A percentile compares a stretch with the other conserved stretches of the same genome.
Conservation (phyloP, 2,329 filamentous ascomycete species). For the Polytolypa hystricis region DNA sequence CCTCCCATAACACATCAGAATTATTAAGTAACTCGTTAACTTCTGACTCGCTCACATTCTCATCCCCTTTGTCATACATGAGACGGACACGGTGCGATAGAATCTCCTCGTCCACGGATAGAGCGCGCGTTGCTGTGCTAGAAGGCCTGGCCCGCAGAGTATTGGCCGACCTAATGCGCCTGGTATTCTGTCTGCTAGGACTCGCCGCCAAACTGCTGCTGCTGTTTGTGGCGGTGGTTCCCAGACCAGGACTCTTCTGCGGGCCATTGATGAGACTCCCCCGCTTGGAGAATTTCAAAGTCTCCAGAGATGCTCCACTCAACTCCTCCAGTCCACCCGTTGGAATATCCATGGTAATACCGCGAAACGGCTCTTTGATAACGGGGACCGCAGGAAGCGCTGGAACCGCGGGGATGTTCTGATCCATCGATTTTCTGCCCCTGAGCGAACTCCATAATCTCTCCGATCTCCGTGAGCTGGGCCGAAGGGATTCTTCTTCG, state of each 20-base stretch:
- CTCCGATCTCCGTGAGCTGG: constrained; percentile 34
- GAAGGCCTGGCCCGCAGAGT: constrained; percentile 27
- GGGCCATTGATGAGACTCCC: constrained; percentile 49
- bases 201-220: constrained; percentile 9
- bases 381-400: constrained; percentile 24
- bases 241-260: constrained; percentile 31
- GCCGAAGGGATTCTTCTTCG: constrained; percentile 24
- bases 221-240: not conserved
- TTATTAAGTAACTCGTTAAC: constrained; percentile 27
- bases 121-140: constrained; percentile 35
- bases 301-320: constrained; percentile 35
- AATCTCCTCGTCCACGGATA: constrained; percentile 54
- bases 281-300: constrained; percentile 44
- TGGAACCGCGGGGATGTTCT: constrained; percentile 21
- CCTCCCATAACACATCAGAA: too few species aligned
- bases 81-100: constrained; percentile 51
- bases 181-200: constrained; percentile 16
- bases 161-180: constrained; percentile 23
- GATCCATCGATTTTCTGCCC: constrained; percentile 24
- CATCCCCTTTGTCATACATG: constrained; percentile 54
- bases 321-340: constrained; percentile 43
- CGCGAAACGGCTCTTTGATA: constrained; percentile 32
- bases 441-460: constrained; percentile 31
- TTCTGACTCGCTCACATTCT: constrained; percentile 37
- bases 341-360: constrained; percentile 46